These are phyloP conservation scores for Solanum chacoense DNA, from an alignment of 305 asterid genomes.

Conservation along the genomic window DNA sequence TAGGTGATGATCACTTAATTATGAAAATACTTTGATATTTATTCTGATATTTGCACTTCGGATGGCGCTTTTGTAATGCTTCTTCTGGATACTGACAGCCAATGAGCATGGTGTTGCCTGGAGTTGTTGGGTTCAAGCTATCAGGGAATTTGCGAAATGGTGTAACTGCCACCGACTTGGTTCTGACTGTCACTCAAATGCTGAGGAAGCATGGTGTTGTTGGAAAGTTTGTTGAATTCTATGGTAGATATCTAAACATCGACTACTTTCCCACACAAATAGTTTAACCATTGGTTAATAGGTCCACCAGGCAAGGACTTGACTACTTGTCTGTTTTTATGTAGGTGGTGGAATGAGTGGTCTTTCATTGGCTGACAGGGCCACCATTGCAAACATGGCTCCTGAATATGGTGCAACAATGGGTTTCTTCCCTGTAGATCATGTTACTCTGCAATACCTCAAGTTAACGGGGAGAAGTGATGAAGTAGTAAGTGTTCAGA, in stretches of 20 bases:
- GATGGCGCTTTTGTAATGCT: background rate
- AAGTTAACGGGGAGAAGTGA: conserved; percentile 89
- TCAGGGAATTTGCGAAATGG: conserved; percentile 72
- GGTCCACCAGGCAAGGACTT: background rate
- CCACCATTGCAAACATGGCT: conserved; percentile 95
- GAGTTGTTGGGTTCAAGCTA: conserved; percentile 91
- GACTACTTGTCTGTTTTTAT: background rate
- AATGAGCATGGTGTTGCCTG: conserved; percentile 98
- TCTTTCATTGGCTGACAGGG: conserved; percentile 93
- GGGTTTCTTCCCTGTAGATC: conserved; percentile 98
- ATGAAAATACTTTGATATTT: background rate
- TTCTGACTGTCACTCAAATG: conserved; percentile 80
- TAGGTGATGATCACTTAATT: background rate
- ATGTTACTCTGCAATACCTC: conserved; percentile 71
- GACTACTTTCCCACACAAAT: background rate
- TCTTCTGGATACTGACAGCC: conserved; percentile 43
- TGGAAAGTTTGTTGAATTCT: conserved; percentile 84
- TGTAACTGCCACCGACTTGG: conserved; percentile 90
- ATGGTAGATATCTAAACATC: conserved; percentile 33
- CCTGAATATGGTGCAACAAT: conserved; percentile 96
- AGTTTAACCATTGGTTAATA: background rate
- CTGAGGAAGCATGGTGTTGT: conserved; percentile 93
- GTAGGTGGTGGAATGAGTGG: conserved; percentile 71
- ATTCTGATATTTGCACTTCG: background rate
- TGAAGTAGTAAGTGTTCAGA: conserved; percentile 51